A percentile compares a stretch with the other conserved stretches of the same genome.
phyloP scores from a whole-genome alignment of 352 stramenopile species.

The Globisporangium lucens region DNA sequence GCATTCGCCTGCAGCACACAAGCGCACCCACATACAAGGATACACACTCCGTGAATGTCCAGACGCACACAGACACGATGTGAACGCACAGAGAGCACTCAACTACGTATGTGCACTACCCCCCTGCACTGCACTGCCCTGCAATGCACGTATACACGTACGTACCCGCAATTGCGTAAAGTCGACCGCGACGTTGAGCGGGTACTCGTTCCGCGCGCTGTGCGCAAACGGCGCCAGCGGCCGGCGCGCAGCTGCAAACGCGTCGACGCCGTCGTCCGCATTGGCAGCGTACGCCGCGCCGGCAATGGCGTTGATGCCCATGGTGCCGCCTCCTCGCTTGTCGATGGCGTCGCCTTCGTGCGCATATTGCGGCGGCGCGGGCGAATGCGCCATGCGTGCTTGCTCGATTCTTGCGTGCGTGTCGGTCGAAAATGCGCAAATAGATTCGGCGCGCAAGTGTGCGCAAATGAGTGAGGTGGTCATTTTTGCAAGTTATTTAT shows the following conservation, averaged over 20 bases:
- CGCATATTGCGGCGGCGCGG: not conserved
- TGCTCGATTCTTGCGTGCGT: conserved; percentile 8
- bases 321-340: not conserved
- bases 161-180: conserved; percentile 66
- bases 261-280: not conserved
- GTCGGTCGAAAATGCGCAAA: conserved; percentile 6
- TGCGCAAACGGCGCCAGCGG: conserved; percentile 14
- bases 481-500: conserved; percentile 3
- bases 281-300: not conserved
- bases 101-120: not conserved
- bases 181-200: conserved; percentile 56
- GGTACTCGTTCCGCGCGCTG: conserved; percentile 48
- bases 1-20: conserved; percentile 37
- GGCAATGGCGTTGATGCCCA: not conserved
- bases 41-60: not conserved
- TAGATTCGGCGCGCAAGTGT: conserved; percentile 9
- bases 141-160: not conserved
- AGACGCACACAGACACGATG: not conserved
- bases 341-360: not conserved
- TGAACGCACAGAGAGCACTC: not conserved
- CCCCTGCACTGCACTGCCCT: not conserved
- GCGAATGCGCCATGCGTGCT: conserved; percentile 2
- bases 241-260: not conserved
- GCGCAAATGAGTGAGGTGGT: not conserved
- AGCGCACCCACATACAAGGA: not conserved